These are phyloP conservation scores for Aspergillus haitiensis DNA, from an alignment of 495 filamentous ascomycete species.

Conservation along the genomic window DNA sequence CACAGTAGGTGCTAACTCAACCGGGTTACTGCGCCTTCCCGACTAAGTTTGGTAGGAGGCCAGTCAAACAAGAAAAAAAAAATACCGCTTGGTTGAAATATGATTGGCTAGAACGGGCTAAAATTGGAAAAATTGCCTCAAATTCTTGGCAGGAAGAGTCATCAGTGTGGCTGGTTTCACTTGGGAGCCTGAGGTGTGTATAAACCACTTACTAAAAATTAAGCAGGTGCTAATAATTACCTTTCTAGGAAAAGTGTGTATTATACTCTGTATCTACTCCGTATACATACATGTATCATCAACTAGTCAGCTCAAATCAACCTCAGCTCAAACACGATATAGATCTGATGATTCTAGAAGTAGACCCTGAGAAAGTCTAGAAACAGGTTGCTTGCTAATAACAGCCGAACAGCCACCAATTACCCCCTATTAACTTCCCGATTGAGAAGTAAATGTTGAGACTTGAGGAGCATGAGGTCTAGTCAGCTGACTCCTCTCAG, in stretches of 20 bases:
- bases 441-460: slow-evolving; percentile 11
- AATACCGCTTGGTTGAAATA: slow-evolving; percentile 18
- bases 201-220: neutral
- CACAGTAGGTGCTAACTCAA: neutral
- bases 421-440: neutral
- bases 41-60: slow-evolving; percentile 5
- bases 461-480: slow-evolving; percentile 11
- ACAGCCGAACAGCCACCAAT: slow-evolving; percentile 16
- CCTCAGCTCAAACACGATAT: too few species aligned
- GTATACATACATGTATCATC: neutral
- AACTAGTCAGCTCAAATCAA: too few species aligned
- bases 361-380: slow-evolving; percentile 1
- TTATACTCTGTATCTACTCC: neutral
- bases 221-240: too few species aligned
- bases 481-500: slow-evolving; percentile 25
- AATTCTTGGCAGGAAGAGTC: slow-evolving; percentile 5
- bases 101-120: slow-evolving; percentile 22
- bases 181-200: neutral
- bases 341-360: neutral
- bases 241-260: too few species aligned
- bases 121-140: slow-evolving; percentile 29
- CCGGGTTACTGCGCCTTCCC: slow-evolving; percentile 6
- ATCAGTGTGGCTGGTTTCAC: slow-evolving; percentile 10
- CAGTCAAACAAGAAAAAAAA: slow-evolving; percentile 10
- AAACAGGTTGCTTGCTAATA: slow-evolving; percentile 7